Evolutionary conservation across 1,284 basidiomycete species (phyloP).

Genomic region (Tremellales sp.): DNA sequence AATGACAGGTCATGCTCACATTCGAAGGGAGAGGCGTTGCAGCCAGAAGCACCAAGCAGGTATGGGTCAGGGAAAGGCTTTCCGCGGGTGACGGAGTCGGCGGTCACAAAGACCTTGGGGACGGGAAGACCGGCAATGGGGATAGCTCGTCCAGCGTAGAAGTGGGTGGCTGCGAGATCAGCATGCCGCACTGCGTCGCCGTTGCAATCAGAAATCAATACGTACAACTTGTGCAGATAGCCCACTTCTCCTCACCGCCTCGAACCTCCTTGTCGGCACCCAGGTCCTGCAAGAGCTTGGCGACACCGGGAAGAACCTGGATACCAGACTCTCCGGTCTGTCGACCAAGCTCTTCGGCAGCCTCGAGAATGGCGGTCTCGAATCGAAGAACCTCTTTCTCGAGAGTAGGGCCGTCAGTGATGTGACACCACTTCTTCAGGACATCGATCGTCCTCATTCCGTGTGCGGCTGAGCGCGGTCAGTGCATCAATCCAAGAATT

Average conservation of each 20-base stretch:
- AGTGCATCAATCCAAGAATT: neutral
- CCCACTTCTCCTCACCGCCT: constrained; percentile 45
- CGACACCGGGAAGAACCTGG: constrained; percentile 47
- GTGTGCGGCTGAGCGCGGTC: constrained; percentile 32
- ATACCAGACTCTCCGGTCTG: constrained; percentile 40
- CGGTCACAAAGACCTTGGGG: constrained; percentile 50
- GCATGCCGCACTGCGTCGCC: neutral
- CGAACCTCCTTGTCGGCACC: constrained; percentile 32
- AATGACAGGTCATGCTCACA: constrained; percentile 15
- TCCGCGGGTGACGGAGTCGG: constrained; percentile 50
- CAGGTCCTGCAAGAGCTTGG: constrained; percentile 39
- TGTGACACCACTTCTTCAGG: constrained; percentile 46
- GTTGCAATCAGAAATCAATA: constrained; percentile 3
- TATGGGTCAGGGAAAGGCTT: constrained; percentile 54
- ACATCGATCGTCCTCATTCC: constrained; percentile 48
- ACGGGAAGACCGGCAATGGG: constrained; percentile 47
- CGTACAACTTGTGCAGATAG: constrained; percentile 46
- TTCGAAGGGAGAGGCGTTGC: constrained; percentile 45
- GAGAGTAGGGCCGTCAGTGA: constrained; percentile 40
- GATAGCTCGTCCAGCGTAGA: constrained; percentile 48
- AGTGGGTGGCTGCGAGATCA: constrained; percentile 37
- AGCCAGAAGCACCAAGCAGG: constrained; percentile 49
- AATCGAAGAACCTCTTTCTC: constrained; percentile 45
- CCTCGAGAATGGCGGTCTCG: constrained; percentile 46
- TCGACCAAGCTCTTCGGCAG: constrained; percentile 41